phyloP scores from a whole-genome alignment of 805 yeast genomes.

The Yarrowia osloensis region DNA sequence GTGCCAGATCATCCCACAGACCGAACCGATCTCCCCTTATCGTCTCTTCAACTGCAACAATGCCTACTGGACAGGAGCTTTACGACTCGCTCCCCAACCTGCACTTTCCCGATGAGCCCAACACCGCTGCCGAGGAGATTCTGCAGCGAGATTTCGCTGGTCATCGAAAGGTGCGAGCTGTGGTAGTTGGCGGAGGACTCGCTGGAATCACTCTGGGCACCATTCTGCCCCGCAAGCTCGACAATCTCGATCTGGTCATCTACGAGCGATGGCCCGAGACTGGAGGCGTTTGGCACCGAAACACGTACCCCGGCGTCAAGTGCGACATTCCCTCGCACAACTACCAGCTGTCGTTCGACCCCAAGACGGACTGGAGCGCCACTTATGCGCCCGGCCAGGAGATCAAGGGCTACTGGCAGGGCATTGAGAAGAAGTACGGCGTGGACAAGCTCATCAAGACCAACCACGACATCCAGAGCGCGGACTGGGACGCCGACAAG shows the following conservation, averaged over 20 bases:
- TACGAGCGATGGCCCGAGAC: conserved; percentile 39
- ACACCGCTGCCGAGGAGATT: conserved; percentile 26
- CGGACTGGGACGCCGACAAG: conserved; percentile 34
- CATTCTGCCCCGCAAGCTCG: conserved; percentile 34
- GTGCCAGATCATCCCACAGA: conserved; percentile 1
- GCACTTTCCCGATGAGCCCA: conserved; percentile 23
- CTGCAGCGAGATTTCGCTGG: conserved; percentile 9
- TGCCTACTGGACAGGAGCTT: conserved; percentile 25
- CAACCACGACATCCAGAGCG: conserved; percentile 33
- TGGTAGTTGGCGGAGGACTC: conserved; percentile 39
- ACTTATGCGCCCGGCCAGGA: conserved; percentile 36
- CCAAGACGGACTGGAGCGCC: conserved; percentile 38
- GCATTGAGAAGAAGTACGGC: conserved; percentile 36
- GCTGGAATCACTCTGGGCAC: conserved; percentile 37
- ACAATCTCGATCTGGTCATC: conserved; percentile 35
- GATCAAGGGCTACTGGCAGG: conserved; percentile 35
- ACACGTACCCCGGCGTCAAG: conserved; percentile 36
- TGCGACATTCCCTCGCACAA: conserved; percentile 38
- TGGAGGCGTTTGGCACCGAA: conserved; percentile 37
- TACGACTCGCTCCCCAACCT: conserved; percentile 14
- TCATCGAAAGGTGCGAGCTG: conserved; percentile 24
- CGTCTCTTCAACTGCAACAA: background rate
- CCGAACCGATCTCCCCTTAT: background rate
- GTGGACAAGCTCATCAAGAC: conserved; percentile 35
- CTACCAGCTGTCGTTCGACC: conserved; percentile 37